Evolutionary conservation across 1,284 basidiomycete genomes (phyloP), one percentile per base, ranked within the genome.

Genomic region (Ustilago esculenta): DNA sequence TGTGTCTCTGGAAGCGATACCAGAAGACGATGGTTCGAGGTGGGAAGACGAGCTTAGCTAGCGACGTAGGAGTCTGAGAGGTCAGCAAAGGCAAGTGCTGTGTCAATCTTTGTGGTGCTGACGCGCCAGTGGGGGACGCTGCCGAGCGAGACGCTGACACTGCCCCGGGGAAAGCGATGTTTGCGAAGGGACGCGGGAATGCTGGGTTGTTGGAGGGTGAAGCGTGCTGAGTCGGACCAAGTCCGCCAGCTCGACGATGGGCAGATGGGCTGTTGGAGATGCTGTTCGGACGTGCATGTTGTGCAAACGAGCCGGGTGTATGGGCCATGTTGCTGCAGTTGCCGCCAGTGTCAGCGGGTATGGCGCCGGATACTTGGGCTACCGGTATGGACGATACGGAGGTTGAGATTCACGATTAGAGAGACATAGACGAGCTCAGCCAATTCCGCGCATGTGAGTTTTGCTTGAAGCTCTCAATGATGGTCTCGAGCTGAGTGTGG

Each of bases 41-140:
- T 2, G 54, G 30, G 14, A 58, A 61, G 4, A 50, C 14, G 4
- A 61, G 49, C 50, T 51, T 68, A 12, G 46, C 54, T 20, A 68
- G 27, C 4, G 58, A 57, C 3, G 49, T 43, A 4, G 65, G 65
- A 5, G 65, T 68, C 0, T 23, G 35, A 6, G 53, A 25, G 14
- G 65, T 58, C 35, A 63, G 66, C 3, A 55, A 27, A 14, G 54
- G 35, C 8, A 69, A 55, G 14, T 54, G 42, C 30, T 55, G 59
- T 24, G 58, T 33, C 20, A 51, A 54, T 20, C 15, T 44, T 1
- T 41, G 43, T 3, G 42, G 39, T 15, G 40, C 43, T n/a, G 51
- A 35, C 9, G 48, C 42, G 36, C 23, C 43, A 32, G 46, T 48
- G 6, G 55, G 37, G 51, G 55, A 51, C 24, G 49, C 41, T 9